A percentile compares a stretch with the other conserved stretches of the same genome.
Evolutionary conservation across 768 basidiomycete genomes (phyloP).

Genomic region (Butyriboletus loyo): DNA sequence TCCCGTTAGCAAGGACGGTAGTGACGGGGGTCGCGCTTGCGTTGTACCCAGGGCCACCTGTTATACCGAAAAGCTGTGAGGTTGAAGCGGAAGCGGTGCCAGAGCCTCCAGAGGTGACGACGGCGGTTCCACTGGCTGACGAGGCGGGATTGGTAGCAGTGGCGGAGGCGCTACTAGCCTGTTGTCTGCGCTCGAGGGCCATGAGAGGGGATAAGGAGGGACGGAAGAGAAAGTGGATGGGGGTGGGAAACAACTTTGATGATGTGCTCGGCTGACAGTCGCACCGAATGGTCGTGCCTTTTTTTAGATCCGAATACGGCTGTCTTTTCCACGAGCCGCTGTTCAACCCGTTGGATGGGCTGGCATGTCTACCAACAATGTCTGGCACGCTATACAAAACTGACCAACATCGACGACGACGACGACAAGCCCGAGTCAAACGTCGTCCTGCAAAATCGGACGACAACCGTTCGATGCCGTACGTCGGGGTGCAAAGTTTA

Average conservation of each 20-base stretch:
- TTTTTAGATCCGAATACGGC: constrained; percentile 7
- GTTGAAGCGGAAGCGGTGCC: neutral
- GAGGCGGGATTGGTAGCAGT: neutral
- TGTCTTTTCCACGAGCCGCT: neutral
- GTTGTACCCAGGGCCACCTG: constrained; percentile 26
- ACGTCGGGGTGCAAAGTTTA: neutral
- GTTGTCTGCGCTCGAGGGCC: constrained; percentile 26
- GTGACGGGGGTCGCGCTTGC: constrained; percentile 18
- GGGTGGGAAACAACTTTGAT: neutral
- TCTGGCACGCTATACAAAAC: neutral
- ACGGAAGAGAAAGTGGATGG: neutral
- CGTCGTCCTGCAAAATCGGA: too few species aligned
- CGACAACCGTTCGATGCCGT: neutral
- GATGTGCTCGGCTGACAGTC: constrained; percentile 3
- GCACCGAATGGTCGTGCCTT: neutral
- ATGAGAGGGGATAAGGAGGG: constrained; percentile 1
- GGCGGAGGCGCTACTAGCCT: constrained; percentile 5
- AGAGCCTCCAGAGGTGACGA: neutral
- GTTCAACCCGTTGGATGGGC: neutral
- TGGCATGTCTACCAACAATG: neutral
- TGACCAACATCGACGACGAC: too few species aligned
- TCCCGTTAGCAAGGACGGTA: constrained; percentile 36
- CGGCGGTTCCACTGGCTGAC: neutral
- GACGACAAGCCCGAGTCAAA: too few species aligned
- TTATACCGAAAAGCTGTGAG: constrained; percentile 17